Evolutionary conservation across 257 asterid genomes (phyloP).

Genomic region (Capsicum chinense): DNA sequence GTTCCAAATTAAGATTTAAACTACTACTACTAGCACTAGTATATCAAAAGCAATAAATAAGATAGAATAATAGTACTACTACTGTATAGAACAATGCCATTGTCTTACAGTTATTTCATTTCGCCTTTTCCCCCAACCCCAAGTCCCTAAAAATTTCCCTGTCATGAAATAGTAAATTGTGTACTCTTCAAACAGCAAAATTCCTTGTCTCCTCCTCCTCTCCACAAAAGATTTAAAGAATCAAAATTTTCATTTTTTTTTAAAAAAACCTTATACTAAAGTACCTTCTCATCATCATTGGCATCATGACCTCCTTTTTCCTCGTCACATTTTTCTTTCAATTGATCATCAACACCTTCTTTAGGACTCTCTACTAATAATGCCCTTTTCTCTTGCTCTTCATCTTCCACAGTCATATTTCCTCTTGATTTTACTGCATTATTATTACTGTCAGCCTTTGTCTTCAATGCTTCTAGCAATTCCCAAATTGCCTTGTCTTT

Average conservation of each 20-base stretch:
- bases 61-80: slow-evolving; percentile 23
- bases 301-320: background rate
- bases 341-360: slow-evolving; percentile 23
- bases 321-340: slow-evolving; percentile 9
- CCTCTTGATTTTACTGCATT: slow-evolving; percentile 11
- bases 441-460: slow-evolving; percentile 48
- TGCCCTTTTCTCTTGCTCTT: slow-evolving; percentile 67
- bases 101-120: slow-evolving; percentile 12
- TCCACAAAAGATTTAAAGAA: slow-evolving; percentile 23
- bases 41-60: background rate
- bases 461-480: slow-evolving; percentile 52
- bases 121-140: background rate
- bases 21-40: background rate
- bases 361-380: slow-evolving; percentile 63
- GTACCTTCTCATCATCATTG: slow-evolving; percentile 24
- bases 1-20: slow-evolving; percentile 8
- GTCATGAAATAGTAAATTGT: slow-evolving; percentile 16
- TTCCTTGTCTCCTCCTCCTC: background rate
- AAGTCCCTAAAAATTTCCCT: background rate
- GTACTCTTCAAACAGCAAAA: slow-evolving; percentile 22
- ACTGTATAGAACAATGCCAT: slow-evolving; percentile 27
- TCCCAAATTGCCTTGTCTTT: slow-evolving; percentile 61
- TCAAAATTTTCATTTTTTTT: background rate
- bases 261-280: background rate
- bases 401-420: slow-evolving; percentile 32